Conservation (phyloP, 2,329 filamentous ascomycete genomes). For the Aureobasidium zeae region DNA sequence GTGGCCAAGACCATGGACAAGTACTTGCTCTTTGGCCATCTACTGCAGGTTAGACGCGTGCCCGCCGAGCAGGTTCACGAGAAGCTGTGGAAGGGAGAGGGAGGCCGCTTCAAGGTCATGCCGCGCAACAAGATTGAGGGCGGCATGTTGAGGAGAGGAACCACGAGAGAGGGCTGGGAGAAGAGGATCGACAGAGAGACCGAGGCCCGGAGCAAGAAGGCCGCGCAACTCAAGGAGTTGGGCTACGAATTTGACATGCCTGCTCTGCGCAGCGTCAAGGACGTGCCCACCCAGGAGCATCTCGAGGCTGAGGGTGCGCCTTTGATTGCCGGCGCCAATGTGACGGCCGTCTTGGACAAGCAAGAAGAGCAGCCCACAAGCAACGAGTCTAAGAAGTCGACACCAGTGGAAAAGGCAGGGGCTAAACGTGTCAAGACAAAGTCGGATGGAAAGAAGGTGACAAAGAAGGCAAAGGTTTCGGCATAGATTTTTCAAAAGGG, state of each 20-base stretch:
- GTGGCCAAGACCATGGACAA: conserved; percentile 96
- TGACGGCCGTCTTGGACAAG: conserved; percentile 26
- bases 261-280: conserved; percentile 55
- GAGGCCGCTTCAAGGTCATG: conserved; percentile 77
- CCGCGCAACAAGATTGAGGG: conserved; percentile 84
- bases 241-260: conserved; percentile 79
- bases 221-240: conserved; percentile 64
- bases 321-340: conserved; percentile 26
- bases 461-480: conserved; percentile 24
- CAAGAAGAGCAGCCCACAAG: conserved; percentile 19
- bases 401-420: conserved; percentile 19
- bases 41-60: conserved; percentile 77
- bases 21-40: conserved; percentile 90
- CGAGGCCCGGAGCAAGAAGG: conserved; percentile 57
- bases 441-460: conserved; percentile 27
- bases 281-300: conserved; percentile 37
- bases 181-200: conserved; percentile 65
- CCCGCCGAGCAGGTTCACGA: conserved; percentile 68
- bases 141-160: conserved; percentile 61
- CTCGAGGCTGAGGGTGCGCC: conserved; percentile 27
- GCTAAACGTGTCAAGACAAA: conserved; percentile 29
- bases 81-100: conserved; percentile 81
- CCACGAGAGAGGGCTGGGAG: conserved; percentile 68
- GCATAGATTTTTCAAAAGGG: conserved; percentile 3
- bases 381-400: conserved; percentile 25